A percentile compares a stretch with the other conserved stretches of the same genome.
Evolutionary conservation across 192 early-diverging fungal species (phyloP).

Genomic region (Linnemannia exigua): DNA sequence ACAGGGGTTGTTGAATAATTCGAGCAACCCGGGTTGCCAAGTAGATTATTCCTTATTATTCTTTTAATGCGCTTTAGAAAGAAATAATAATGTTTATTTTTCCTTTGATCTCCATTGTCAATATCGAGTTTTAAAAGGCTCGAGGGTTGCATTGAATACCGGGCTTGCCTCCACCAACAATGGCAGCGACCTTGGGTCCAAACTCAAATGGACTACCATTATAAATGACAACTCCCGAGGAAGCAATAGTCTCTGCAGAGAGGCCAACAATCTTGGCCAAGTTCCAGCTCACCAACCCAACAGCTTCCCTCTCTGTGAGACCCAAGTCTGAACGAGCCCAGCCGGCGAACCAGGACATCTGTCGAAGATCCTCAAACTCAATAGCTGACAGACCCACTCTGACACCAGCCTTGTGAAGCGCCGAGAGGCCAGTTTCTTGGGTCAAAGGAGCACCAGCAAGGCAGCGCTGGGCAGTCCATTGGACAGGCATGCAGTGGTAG

Average conservation of each 20-base stretch:
- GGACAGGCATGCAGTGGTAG: constrained; percentile 69
- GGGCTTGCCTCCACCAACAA: constrained; percentile 66
- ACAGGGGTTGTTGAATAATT: too few relatives aligned
- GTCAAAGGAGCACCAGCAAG: constrained; percentile 64
- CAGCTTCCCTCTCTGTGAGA: constrained; percentile 64
- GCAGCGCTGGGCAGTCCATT: constrained; percentile 71
- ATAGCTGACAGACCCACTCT: constrained; percentile 65
- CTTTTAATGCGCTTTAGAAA: too few relatives aligned
- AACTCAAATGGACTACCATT: constrained; percentile 74
- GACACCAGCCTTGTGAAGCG: constrained; percentile 69
- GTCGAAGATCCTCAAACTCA: constrained; percentile 62
- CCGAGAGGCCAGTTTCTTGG: constrained; percentile 61
- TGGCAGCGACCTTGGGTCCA: constrained; percentile 62
- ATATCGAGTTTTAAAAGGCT: not conserved
- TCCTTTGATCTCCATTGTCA: not conserved
- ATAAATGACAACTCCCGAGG: constrained; percentile 65
- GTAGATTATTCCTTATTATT: too few relatives aligned
- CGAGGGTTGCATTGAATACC: constrained; percentile 30
- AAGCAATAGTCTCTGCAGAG: not conserved
- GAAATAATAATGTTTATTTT: not conserved
- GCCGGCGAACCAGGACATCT: constrained; percentile 82
- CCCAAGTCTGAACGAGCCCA: constrained; percentile 62
- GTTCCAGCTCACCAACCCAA: constrained; percentile 76
- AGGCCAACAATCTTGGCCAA: constrained; percentile 72
- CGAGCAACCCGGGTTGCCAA: too few relatives aligned